A percentile compares a stretch with the other conserved stretches of the same genome.
Conservation (phyloP, 208 protist genomes). For the Angomonas ambiguus region DNA sequence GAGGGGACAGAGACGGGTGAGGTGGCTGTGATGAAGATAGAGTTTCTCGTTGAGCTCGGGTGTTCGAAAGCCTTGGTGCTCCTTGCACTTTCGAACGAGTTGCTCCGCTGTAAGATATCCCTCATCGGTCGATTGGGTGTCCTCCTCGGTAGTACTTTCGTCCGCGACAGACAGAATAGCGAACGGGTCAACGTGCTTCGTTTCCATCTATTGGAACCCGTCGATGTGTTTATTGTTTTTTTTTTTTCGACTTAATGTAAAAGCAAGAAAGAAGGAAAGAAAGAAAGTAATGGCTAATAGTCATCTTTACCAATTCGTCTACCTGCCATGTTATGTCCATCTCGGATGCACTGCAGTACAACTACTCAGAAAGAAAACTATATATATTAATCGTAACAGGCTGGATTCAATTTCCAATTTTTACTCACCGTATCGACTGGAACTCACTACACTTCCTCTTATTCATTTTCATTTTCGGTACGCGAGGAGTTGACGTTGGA, state of each 20-base stretch:
- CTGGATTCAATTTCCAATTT: too few species aligned
- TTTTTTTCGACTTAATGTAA: neutral
- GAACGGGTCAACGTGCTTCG: neutral
- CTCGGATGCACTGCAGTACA: too few species aligned
- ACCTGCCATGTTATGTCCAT: too few species aligned
- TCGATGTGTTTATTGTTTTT: neutral
- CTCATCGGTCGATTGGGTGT: neutral
- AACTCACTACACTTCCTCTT: neutral
- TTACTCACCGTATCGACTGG: too few species aligned
- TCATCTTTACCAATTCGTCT: too few species aligned
- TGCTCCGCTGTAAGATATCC: conserved; percentile 49
- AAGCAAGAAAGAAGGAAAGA: neutral
- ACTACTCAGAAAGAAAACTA: neutral
- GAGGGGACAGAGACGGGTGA: conserved; percentile 61
- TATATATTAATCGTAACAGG: conserved; percentile 7
- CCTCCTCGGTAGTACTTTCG: too few species aligned
- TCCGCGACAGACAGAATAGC: too few species aligned
- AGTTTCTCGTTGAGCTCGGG: conserved; percentile 92
- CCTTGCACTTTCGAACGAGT: conserved; percentile 59
- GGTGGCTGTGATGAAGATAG: conserved; percentile 90
- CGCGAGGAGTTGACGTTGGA: conserved; percentile 43
- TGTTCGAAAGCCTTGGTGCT: conserved; percentile 69
- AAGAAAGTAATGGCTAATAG: neutral
- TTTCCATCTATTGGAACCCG: neutral
- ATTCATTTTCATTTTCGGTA: neutral